phyloP scores from a whole-genome alignment of 2,329 filamentous ascomycete species.

The Exophiala lecanii-corni region DNA sequence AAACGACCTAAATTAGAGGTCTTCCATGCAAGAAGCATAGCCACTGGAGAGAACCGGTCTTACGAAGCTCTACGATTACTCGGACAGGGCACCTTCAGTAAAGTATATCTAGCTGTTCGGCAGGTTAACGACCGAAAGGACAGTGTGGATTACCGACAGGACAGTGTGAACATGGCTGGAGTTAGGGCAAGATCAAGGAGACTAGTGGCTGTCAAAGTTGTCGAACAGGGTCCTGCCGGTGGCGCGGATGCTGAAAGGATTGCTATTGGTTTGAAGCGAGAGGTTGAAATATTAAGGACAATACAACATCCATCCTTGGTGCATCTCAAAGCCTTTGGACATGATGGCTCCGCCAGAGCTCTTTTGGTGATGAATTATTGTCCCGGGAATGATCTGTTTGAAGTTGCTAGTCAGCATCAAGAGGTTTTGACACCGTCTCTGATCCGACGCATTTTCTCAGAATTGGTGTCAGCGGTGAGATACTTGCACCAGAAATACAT shows the following conservation, averaged over 20 bases:
- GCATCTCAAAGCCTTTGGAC: constrained; percentile 85
- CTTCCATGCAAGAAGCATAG: constrained; percentile 64
- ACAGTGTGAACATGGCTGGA: constrained; percentile 37
- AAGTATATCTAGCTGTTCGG: constrained; percentile 84
- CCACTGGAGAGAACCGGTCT: constrained; percentile 64
- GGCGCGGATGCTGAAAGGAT: constrained; percentile 90
- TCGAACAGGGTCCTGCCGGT: constrained; percentile 88
- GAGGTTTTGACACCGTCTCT: constrained; percentile 64
- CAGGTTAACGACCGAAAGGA: constrained; percentile 53
- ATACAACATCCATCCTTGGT: constrained; percentile 87
- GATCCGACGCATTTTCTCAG: constrained; percentile 80
- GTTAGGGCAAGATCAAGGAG: constrained; percentile 59
- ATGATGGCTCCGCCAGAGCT: constrained; percentile 71
- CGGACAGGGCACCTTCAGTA: constrained; percentile 92
- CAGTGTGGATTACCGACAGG: constrained; percentile 32
- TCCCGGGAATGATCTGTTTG: constrained; percentile 90
- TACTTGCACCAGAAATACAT: constrained; percentile 84
- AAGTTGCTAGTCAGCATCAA: constrained; percentile 72
- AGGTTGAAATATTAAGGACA: constrained; percentile 86
- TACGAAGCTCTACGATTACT: constrained; percentile 78
- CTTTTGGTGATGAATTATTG: constrained; percentile 87
- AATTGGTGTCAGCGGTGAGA: constrained; percentile 76
- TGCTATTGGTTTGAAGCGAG: constrained; percentile 87
- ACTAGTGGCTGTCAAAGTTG: constrained; percentile 90
- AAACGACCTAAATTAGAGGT: constrained; percentile 46